Evolutionary conservation across 2,329 filamentous ascomycete genomes (phyloP).

Genomic region (Neopestalotiopsis sp.): DNA sequence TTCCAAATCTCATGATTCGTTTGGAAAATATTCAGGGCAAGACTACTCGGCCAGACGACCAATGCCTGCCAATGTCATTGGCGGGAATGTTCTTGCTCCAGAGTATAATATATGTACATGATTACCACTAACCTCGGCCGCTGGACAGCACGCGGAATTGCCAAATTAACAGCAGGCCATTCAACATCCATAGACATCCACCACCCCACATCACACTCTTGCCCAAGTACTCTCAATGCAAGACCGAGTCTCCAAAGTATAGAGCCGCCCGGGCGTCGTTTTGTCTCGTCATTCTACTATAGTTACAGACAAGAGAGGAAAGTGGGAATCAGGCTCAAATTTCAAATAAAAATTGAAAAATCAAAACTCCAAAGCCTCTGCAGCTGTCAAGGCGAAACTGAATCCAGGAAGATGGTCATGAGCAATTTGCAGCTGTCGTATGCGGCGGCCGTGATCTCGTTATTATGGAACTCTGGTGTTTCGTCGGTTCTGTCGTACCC

Average conservation of each 20-base stretch:
- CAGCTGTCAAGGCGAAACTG: neutral
- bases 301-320: neutral
- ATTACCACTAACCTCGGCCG: neutral
- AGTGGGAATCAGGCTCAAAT: neutral
- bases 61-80: no score
- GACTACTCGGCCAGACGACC: no score
- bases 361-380: neutral
- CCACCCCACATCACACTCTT: neutral
- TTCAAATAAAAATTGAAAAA: neutral
- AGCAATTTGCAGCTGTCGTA: neutral
- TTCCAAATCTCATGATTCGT: no score
- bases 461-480: neutral
- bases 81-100: neutral
- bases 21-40: no score
- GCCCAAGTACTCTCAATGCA: neutral
- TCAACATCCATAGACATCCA: no score
- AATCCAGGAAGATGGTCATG: neutral
- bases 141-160: neutral
- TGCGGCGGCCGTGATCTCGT: constrained; percentile 7
- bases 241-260: neutral
- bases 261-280: neutral
- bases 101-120: neutral
- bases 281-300: neutral
- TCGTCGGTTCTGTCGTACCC: constrained; percentile 5
- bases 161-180: no score